Evolutionary conservation across 2,329 filamentous ascomycete genomes (phyloP), one percentile per base, ranked within the genome.

Genomic region (Purpureocillium takamizusanense): DNA sequence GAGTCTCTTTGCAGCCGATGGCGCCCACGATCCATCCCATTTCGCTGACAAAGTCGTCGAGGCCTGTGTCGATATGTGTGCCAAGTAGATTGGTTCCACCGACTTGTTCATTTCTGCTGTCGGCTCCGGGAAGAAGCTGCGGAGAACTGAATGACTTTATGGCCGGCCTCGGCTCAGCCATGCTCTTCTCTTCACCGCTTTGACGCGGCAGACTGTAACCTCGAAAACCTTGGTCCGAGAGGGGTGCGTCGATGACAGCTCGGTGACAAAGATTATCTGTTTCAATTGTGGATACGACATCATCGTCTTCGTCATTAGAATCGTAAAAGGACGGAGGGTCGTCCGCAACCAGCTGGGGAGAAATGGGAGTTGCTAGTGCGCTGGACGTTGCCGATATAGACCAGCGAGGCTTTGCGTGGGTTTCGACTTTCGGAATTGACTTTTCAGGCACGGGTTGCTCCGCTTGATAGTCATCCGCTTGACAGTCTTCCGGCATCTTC

Each of bases 1-100:
- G 6, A 34, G 44, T 32, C 12, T 38, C 36, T 45, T 57, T 61
- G 21, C 50, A 56, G 36, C 59, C 58, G 44, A 76, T 71, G 17
- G 64, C 56, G 25, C 66, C 62, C 10, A 65, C 67, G 52, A 76
- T 69, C 70, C 71, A 75, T 38, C 67, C 62, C 43, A 75, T 56
- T 50, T 76, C 72, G 36, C 46, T 58, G 31, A 53, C 58, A 44
- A 67, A 62, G 39, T 66, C 60, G 34, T 66, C 62, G 5, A 67
- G 48, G 16, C 58, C 60, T 4, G 56, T 53, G 35, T 63, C 60
- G 31, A 57, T 53, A 3, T 60, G 61, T 30, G 52, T 47, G 8
- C 54, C 56, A 3, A 66, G 51, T 13, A 62, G 45, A 42, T 53
- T 48, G 33, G 39, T 33, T 39, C 46, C 46, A 30, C 38, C 47